Evolutionary conservation across 495 filamentous ascomycete genomes (phyloP).

Genomic region (Cladorrhinum samala): DNA sequence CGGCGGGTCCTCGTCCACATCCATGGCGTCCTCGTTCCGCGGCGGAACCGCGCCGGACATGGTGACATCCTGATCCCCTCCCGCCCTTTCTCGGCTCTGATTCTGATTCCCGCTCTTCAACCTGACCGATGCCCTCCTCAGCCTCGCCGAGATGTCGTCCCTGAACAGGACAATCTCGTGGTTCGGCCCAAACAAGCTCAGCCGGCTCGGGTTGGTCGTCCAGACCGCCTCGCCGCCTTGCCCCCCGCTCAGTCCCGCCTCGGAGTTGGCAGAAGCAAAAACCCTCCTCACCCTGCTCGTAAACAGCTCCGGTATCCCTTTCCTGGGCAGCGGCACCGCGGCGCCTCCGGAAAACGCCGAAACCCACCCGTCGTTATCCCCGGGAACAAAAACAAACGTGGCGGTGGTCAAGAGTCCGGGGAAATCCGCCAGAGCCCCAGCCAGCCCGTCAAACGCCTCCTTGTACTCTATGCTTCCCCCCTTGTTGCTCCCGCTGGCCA

Average conservation of each 20-base stretch:
- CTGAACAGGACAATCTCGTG: slow-evolving; percentile 82
- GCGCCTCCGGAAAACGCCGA: slow-evolving; percentile 83
- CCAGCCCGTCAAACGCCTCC: slow-evolving; percentile 84
- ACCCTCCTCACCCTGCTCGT: slow-evolving; percentile 74
- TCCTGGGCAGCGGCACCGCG: slow-evolving; percentile 64
- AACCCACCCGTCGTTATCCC: slow-evolving; percentile 91
- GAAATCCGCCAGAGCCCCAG: slow-evolving; percentile 76
- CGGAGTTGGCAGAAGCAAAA: slow-evolving; percentile 68
- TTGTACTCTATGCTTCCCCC: slow-evolving; percentile 86
- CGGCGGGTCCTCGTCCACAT: slow-evolving; percentile 31
- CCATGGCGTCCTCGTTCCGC: slow-evolving; percentile 33
- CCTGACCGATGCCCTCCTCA: slow-evolving; percentile 66
- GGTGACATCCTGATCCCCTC: slow-evolving; percentile 27
- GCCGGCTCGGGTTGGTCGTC: slow-evolving; percentile 76
- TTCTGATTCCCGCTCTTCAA: slow-evolving; percentile 37
- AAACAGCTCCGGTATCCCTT: slow-evolving; percentile 75
- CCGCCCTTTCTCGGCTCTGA: slow-evolving; percentile 5
- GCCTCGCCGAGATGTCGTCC: slow-evolving; percentile 72
- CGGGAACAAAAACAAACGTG: slow-evolving; percentile 87
- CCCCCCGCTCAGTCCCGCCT: slow-evolving; percentile 43
- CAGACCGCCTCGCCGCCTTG: slow-evolving; percentile 67
- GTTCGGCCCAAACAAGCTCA: slow-evolving; percentile 75
- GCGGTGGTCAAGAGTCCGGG: slow-evolving; percentile 70
- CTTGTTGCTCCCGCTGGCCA: slow-evolving; percentile 59
- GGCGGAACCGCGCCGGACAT: slow-evolving; percentile 25